phyloP scores from a whole-genome alignment of 2,329 filamentous ascomycete species.

The Pyrenochaeta sp. region DNA sequence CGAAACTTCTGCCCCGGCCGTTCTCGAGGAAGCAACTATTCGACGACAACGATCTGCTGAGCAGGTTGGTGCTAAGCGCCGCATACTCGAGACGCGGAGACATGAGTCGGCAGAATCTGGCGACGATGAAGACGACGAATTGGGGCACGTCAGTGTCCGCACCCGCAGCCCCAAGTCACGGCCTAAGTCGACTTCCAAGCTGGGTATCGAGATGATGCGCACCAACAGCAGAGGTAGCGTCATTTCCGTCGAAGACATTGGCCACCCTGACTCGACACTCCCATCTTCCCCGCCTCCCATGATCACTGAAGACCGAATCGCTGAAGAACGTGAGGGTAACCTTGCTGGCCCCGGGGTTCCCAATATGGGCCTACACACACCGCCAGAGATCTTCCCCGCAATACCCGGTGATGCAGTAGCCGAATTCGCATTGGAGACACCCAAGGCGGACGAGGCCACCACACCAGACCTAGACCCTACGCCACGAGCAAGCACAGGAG shows the following conservation, averaged over 20 bases:
- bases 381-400: conserved; percentile 60
- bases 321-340: conserved; percentile 42
- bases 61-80: conserved; percentile 76
- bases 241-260: conserved; percentile 58
- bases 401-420: conserved; percentile 49
- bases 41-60: conserved; percentile 75
- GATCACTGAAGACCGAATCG: conserved; percentile 52
- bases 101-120: conserved; percentile 84
- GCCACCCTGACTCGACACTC: conserved; percentile 43
- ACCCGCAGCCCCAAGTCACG: conserved; percentile 60
- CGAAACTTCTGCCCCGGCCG: conserved; percentile 66
- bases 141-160: conserved; percentile 67
- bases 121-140: conserved; percentile 93
- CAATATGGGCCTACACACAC: conserved; percentile 53
- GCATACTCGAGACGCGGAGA: conserved; percentile 75
- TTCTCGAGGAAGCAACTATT: conserved; percentile 61
- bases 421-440: conserved; percentile 53
- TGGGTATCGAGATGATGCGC: conserved; percentile 97
- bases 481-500: conserved; percentile 39
- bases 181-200: conserved; percentile 71
- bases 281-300: conserved; percentile 50
- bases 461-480: conserved; percentile 55
- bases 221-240: conserved; percentile 91
- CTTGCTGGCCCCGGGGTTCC: conserved; percentile 34
- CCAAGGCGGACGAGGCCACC: conserved; percentile 37